These are phyloP conservation scores for Metarhizium album DNA, from an alignment of 2,329 filamentous ascomycete genomes.

Conservation along the genomic window DNA sequence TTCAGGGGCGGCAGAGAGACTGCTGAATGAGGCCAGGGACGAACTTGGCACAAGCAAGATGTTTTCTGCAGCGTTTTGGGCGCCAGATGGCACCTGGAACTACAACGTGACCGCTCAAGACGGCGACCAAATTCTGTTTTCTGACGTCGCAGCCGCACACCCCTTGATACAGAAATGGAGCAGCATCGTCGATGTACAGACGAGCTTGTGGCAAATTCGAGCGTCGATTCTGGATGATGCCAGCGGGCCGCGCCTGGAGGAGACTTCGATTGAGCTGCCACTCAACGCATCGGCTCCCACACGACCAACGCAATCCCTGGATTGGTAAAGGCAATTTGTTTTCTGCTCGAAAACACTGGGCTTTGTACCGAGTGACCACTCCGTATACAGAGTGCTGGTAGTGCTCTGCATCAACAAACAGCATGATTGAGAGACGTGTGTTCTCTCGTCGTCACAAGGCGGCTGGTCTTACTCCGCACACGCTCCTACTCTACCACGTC, in stretches of 20 bases:
- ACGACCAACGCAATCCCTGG: constrained; percentile 22
- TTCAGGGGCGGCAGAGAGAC: constrained; percentile 12
- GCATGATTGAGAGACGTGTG: not conserved
- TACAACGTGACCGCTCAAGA: constrained; percentile 39
- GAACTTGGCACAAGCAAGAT: constrained; percentile 53
- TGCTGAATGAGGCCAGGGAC: constrained; percentile 39
- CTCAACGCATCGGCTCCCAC: constrained; percentile 13
- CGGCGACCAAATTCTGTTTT: constrained; percentile 39
- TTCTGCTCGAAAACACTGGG: not conserved
- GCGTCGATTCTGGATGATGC: constrained; percentile 23
- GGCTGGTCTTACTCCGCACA: too few species aligned
- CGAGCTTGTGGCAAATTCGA: constrained; percentile 24
- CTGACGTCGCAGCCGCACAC: constrained; percentile 55
- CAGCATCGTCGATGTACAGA: constrained; percentile 19
- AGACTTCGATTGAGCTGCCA: constrained; percentile 18
- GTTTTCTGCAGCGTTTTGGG: constrained; percentile 57
- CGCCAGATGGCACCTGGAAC: constrained; percentile 59
- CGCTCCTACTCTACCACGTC: too few species aligned
- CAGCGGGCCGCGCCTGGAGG: constrained; percentile 17
- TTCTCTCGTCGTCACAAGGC: too few species aligned
- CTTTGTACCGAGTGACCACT: too few species aligned
- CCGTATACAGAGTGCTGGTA: too few species aligned
- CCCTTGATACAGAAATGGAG: constrained; percentile 57
- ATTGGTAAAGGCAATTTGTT: constrained; percentile 23
- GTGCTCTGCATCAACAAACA: too few species aligned